A percentile compares a stretch with the other conserved stretches of the same genome.
These are phyloP conservation scores for Setaria italica DNA, from an alignment of 202 grass and related monocot genomes.

Conservation along the genomic window DNA sequence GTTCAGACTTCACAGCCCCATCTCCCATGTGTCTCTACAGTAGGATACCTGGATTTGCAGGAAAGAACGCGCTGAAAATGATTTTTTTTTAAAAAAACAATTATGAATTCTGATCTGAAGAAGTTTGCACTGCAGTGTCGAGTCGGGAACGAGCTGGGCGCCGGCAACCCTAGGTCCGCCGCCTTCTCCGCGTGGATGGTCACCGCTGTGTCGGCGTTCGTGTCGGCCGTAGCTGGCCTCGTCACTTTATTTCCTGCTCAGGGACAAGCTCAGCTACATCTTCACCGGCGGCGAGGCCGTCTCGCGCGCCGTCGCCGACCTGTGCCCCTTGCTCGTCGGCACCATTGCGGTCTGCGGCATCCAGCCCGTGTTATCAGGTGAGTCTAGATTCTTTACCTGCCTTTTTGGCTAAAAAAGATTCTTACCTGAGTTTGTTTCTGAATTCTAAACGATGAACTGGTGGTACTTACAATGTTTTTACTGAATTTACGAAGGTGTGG, in stretches of 20 bases:
- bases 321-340: conserved; percentile 68
- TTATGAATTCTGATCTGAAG: not conserved
- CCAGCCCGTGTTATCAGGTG: conserved; percentile 81
- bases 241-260: conserved; percentile 52
- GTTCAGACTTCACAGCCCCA: not conserved
- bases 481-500: conserved; percentile 61
- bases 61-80: conserved; percentile 25
- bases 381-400: not conserved
- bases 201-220: conserved; percentile 60
- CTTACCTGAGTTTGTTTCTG: not conserved
- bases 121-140: conserved; percentile 56
- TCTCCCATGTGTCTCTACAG: not conserved
- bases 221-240: conserved; percentile 44
- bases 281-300: conserved; percentile 74
- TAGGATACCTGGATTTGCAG: not conserved
- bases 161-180: conserved; percentile 74
- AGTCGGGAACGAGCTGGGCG: conserved; percentile 91
- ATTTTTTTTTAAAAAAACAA: not conserved
- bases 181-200: conserved; percentile 72
- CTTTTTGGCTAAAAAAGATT: not conserved
- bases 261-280: conserved; percentile 86
- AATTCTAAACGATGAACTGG: not conserved
- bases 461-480: not conserved
- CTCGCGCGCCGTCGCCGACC: conserved; percentile 70
- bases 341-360: conserved; percentile 79